Conservation (phyloP, 2,329 filamentous ascomycete genomes). For the Nothopassalora personata region DNA sequence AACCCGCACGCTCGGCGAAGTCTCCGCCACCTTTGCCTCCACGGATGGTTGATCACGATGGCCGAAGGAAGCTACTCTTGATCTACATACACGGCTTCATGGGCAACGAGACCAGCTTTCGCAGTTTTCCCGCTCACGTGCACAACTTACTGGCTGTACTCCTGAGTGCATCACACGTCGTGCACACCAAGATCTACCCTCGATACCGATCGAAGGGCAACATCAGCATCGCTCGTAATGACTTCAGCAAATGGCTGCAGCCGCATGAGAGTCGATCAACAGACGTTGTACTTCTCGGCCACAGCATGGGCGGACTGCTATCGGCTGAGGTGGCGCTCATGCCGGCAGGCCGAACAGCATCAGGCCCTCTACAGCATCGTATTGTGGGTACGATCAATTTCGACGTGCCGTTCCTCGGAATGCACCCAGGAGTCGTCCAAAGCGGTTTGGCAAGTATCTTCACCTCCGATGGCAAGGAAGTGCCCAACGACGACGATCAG, state of each 20-base stretch:
- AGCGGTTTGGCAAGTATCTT: slow-evolving; percentile 78
- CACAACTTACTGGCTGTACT: slow-evolving; percentile 66
- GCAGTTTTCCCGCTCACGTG: slow-evolving; percentile 80
- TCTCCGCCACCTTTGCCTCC: slow-evolving; percentile 8
- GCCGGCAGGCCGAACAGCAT: slow-evolving; percentile 28
- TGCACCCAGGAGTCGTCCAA: slow-evolving; percentile 82
- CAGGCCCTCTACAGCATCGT: slow-evolving; percentile 58
- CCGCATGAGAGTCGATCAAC: slow-evolving; percentile 69
- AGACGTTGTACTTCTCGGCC: slow-evolving; percentile 77
- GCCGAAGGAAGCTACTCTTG: slow-evolving; percentile 58
- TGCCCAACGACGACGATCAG: slow-evolving; percentile 37
- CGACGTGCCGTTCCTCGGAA: slow-evolving; percentile 80
- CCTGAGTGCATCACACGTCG: slow-evolving; percentile 66
- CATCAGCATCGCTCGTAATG: slow-evolving; percentile 68
- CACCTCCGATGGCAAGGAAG: slow-evolving; percentile 9
- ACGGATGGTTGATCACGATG: slow-evolving; percentile 26
- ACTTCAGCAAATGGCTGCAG: slow-evolving; percentile 75
- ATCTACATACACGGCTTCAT: slow-evolving; percentile 89
- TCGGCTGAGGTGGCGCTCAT: slow-evolving; percentile 72
- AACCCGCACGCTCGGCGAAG: background rate
- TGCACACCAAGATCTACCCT: slow-evolving; percentile 83
- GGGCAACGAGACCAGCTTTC: slow-evolving; percentile 81
- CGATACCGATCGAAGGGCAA: slow-evolving; percentile 70
- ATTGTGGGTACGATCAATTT: slow-evolving; percentile 77
- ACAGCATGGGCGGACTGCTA: slow-evolving; percentile 84